Conservation (phyloP, 23 red algal genomes). For the Gracilaria vermiculophylla region DNA sequence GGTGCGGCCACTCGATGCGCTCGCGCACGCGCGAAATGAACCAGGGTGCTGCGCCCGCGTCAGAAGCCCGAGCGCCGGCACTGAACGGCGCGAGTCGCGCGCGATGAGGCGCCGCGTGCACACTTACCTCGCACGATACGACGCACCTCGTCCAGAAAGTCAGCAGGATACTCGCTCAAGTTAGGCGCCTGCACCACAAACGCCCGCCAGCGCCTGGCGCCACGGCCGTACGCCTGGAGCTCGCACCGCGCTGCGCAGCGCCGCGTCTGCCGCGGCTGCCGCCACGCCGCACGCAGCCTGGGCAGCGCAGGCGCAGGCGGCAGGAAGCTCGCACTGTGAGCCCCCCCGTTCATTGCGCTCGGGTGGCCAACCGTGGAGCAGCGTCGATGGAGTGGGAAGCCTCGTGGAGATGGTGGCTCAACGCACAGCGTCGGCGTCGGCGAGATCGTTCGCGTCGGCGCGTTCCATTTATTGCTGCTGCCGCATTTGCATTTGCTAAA, state of each 20-base stretch:
- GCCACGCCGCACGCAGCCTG: neutral
- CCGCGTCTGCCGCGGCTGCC: neutral
- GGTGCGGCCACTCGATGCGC: constrained; percentile 36
- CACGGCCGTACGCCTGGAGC: neutral
- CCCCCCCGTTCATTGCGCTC: neutral
- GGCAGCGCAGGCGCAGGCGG: neutral
- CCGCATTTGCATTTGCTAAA: too few relatives aligned
- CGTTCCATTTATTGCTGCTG: too few relatives aligned
- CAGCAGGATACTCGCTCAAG: neutral
- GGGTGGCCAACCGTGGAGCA: neutral
- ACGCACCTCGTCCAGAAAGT: neutral
- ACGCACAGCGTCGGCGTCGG: too few relatives aligned
- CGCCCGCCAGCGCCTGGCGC: neutral
- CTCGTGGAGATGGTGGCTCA: too few relatives aligned
- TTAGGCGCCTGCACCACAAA: neutral
- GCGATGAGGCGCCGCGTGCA: too few relatives aligned
- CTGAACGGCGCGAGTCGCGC: too few relatives aligned
- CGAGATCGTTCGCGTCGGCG: too few relatives aligned
- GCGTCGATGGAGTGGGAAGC: too few relatives aligned
- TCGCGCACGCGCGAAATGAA: constrained; percentile 29
- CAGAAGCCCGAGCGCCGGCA: too few relatives aligned
- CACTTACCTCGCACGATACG: constrained; percentile 31
- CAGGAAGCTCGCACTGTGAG: neutral
- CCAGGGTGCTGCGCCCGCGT: neutral
- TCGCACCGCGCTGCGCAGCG: neutral